A percentile compares a stretch with the other conserved stretches of the same genome.
Evolutionary conservation across 257 asterid species (phyloP).

Genomic region (Agastache rugosa): DNA sequence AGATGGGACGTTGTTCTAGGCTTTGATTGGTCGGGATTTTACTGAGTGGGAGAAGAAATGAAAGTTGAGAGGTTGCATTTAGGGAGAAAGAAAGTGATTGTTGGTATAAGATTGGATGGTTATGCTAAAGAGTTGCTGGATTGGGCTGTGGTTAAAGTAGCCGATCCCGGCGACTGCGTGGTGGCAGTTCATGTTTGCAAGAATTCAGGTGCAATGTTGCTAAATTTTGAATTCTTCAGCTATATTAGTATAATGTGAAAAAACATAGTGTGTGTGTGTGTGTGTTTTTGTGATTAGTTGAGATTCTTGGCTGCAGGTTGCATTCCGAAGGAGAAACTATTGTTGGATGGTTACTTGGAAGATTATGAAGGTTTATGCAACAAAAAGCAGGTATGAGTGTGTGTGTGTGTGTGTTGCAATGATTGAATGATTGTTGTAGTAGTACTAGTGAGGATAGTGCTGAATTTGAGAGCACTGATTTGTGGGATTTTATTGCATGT

Average conservation of each 20-base stretch:
- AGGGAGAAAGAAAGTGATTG: constrained; percentile 71
- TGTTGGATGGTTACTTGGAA: constrained; percentile 70
- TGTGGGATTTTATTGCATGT: background rate
- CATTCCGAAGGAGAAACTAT: constrained; percentile 49
- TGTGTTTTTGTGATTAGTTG: background rate
- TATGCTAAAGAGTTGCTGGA: constrained; percentile 72
- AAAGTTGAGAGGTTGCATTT: constrained; percentile 49
- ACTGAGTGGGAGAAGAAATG: constrained; percentile 41
- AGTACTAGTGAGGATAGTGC: constrained; percentile 9
- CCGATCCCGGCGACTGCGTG: constrained; percentile 77
- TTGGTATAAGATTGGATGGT: constrained; percentile 78
- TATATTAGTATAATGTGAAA: background rate
- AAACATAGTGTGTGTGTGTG: background rate
- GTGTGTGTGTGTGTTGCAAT: background rate
- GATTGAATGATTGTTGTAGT: background rate
- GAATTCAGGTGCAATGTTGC: constrained; percentile 60
- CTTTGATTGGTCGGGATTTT: constrained; percentile 34
- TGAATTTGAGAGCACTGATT: constrained; percentile 12
- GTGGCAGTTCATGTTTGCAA: constrained; percentile 84
- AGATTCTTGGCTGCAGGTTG: constrained; percentile 53
- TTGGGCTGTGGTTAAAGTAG: constrained; percentile 89
- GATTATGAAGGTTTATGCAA: constrained; percentile 74
- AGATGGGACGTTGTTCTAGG: constrained; percentile 28
- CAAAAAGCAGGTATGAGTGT: constrained; percentile 60
- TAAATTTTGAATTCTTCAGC: background rate